phyloP scores from a whole-genome alignment of 2,329 filamentous ascomycete genomes.

The Clonostachys rosea region DNA sequence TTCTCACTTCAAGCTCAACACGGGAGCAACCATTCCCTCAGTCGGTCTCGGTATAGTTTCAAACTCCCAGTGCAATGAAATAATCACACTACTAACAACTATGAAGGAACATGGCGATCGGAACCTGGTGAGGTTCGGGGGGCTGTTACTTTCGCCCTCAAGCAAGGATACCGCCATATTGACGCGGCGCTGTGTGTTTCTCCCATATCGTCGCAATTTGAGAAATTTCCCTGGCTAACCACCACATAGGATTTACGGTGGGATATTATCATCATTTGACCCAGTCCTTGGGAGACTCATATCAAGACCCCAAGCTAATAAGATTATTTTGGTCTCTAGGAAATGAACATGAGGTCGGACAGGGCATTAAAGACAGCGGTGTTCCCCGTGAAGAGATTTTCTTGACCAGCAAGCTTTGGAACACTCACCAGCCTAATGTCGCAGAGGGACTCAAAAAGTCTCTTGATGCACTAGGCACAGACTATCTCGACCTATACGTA shows the following conservation, averaged over 20 bases:
- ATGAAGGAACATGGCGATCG: conserved; percentile 52
- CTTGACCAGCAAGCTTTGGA: conserved; percentile 60
- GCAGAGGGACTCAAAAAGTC: conserved; percentile 40
- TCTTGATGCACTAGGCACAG: conserved; percentile 38
- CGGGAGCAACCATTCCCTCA: not conserved
- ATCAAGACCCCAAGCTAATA: conserved; percentile 12
- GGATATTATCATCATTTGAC: not conserved
- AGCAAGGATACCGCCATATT: conserved; percentile 30
- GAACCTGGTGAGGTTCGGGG: conserved; percentile 32
- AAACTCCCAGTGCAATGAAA: not conserved
- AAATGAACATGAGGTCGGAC: conserved; percentile 33
- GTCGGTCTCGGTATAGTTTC: not conserved
- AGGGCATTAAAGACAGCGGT: conserved; percentile 29
- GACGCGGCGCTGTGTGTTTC: conserved; percentile 26
- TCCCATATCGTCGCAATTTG: conserved; percentile 8
- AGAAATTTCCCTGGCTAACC: conserved; percentile 4
- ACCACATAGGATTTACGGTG: not conserved
- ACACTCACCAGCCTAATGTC: conserved; percentile 45
- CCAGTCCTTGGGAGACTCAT: too few relatives aligned
- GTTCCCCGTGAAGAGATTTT: conserved; percentile 34
- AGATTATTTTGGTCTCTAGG: conserved; percentile 1
- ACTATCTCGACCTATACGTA: conserved; percentile 44
- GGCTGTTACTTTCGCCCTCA: conserved; percentile 25
- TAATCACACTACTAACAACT: not conserved
- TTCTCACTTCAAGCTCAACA: not conserved